A percentile compares a stretch with the other conserved stretches of the same genome.
Conservation (phyloP, 257 asterid species). For the Primulina huaijiensis region DNA sequence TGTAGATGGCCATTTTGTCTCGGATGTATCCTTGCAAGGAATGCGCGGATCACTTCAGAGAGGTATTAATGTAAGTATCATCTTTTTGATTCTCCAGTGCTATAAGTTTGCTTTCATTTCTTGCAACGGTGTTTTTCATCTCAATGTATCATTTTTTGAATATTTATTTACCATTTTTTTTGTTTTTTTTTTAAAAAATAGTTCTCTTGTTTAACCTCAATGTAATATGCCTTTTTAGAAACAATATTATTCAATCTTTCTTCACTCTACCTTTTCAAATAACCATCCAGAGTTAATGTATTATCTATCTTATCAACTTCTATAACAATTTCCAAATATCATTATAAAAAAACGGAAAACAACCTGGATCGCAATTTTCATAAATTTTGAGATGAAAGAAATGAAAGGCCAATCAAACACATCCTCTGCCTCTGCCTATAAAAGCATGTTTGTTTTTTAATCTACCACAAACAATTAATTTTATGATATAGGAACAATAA, state of each 20-base stretch:
- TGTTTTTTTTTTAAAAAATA: no score
- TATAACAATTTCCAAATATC: no score
- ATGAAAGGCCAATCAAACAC: background rate
- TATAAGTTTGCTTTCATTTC: no score
- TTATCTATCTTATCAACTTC: background rate
- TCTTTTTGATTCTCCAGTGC: background rate
- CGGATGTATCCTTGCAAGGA: conserved; percentile 47
- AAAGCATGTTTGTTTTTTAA: no score
- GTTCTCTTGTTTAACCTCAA: no score
- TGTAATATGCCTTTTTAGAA: background rate
- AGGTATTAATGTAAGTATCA: conserved; percentile 60
- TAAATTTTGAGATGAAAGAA: no score
- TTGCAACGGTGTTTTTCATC: background rate
- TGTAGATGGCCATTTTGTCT: conserved; percentile 72
- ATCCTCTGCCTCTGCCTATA: background rate
- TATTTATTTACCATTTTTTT: background rate
- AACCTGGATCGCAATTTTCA: no score
- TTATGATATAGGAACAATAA: background rate
- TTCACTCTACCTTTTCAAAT: background rate
- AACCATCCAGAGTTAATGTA: background rate
- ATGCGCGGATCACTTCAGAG: conserved; percentile 97
- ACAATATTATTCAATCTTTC: background rate
- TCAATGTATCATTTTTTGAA: background rate
- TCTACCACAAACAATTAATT: background rate
- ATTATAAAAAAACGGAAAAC: no score